Evolutionary conservation across 2,329 filamentous ascomycete genomes (phyloP).

Genomic region (Pochonia chlamydosporia): DNA sequence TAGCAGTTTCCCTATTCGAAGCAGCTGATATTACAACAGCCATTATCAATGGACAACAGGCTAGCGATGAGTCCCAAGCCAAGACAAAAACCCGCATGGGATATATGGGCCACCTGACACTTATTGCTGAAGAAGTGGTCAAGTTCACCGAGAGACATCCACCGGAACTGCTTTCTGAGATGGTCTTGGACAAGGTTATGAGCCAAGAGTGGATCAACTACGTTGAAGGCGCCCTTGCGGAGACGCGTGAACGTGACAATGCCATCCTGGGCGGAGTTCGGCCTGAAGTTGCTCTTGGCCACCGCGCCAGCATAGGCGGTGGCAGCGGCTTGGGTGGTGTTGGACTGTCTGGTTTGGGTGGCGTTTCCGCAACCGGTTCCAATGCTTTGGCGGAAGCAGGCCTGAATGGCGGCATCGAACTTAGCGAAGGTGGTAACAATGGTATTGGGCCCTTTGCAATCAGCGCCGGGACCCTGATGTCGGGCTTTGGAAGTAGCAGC

Average conservation of each 20-base stretch:
- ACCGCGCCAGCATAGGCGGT: conserved; percentile 57
- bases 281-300: conserved; percentile 81
- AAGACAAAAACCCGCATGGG: conserved; percentile 86
- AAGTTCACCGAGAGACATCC: conserved; percentile 96
- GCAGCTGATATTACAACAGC: conserved; percentile 82
- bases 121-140: conserved; percentile 96
- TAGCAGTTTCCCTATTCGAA: conserved; percentile 91
- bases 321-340: conserved; percentile 41
- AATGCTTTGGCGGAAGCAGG: conserved; percentile 75
- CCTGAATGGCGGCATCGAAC: conserved; percentile 69
- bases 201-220: conserved; percentile 90
- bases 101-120: conserved; percentile 96
- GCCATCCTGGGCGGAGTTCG: conserved; percentile 95
- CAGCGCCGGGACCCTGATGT: conserved; percentile 69
- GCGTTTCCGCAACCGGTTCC: conserved; percentile 40
- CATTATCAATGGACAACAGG: conserved; percentile 84
- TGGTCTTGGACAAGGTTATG: conserved; percentile 82
- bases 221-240: conserved; percentile 85
- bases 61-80: conserved; percentile 79
- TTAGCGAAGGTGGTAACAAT: conserved; percentile 57
- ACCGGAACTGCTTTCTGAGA: conserved; percentile 76
- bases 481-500: conserved; percentile 89
- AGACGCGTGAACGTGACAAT: conserved; percentile 93
- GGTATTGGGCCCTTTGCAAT: conserved; percentile 69
- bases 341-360: conserved; percentile 40